These are phyloP conservation scores for Ceratonia siliqua DNA, from an alignment of 306 rosid genomes.

Conservation along the genomic window DNA sequence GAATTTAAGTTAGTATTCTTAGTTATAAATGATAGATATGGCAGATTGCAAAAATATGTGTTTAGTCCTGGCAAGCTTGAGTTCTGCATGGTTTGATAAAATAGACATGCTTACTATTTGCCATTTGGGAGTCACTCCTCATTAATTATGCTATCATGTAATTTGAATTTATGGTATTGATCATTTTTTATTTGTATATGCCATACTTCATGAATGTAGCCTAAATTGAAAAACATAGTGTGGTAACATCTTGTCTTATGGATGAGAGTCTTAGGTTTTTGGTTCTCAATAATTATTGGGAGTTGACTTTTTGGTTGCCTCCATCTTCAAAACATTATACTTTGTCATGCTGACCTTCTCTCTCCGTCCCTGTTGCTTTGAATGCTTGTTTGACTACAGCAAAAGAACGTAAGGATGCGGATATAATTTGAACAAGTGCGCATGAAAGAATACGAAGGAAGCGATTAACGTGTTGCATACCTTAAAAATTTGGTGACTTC, in stretches of 20 bases:
- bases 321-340: background rate
- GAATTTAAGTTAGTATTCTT: too few relatives aligned
- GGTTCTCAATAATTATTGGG: background rate
- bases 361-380: conserved; percentile 21
- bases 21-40: too few relatives aligned
- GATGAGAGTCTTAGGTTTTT: conserved; percentile 6
- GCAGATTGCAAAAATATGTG: background rate
- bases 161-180: conserved; percentile 10
- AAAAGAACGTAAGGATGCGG: conserved; percentile 83
- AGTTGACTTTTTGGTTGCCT: conserved; percentile 20
- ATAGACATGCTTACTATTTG: too few relatives aligned
- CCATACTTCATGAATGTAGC: background rate
- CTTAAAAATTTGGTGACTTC: too few relatives aligned
- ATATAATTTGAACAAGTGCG: conserved; percentile 81
- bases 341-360: conserved; percentile 31
- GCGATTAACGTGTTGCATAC: too few relatives aligned
- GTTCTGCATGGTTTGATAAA: too few relatives aligned
- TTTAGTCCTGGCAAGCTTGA: background rate
- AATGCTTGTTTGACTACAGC: conserved; percentile 51
- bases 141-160: background rate
- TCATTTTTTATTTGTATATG: background rate
- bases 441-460: too few relatives aligned
- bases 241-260: background rate
- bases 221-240: too few relatives aligned
- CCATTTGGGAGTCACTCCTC: background rate